Evolutionary conservation across 1,284 basidiomycete genomes (phyloP), one percentile per base, ranked within the genome.

Genomic region (Ustilago lituana): DNA sequence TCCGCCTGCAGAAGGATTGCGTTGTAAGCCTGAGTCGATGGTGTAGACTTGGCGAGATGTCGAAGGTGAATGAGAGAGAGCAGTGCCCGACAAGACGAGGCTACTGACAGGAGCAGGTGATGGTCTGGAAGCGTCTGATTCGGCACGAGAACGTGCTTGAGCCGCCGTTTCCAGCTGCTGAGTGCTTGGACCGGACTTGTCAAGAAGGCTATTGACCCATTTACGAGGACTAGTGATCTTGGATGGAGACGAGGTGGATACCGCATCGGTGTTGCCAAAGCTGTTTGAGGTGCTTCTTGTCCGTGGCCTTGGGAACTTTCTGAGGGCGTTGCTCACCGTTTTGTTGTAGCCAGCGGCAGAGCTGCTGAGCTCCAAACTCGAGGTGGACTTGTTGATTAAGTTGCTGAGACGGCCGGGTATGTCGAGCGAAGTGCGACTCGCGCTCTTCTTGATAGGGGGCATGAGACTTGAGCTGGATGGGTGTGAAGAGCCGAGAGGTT

Each of bases 191-290:
- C 33, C 53, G 15, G 49, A 55, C 15, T 62, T 50, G 12, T 37
- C 46, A 15, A 70, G 43, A 12, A 73, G 51, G 32, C 51, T 66
- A 35, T 52, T 65, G 57, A 70, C 61, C 71, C 66, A 70, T 22
- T 61, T 73, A 37, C 71, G 61, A 29, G 71, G 67, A 27, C 43
- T 48, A 8, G 33, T 35, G 27, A 69, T 23, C 47, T 65, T 65
- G 17, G 52, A 46, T 22, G 58, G 53, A n/a, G 54, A 58, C 10
- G 45, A 27, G 12, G 19, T 31, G 20, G 55, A 33, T 29, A 46
- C 26, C 5, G 51, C 26, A 33, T 64, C 55, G 17, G 5, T 39
- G n/a, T 11, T 8, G 6, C 12, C 23, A n/a, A 47, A 48, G 20
- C 22, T 48, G 62, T 36, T 62, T 6, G 58, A 58, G 27, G 47